These are phyloP conservation scores for Hygrophoropsis aurantiaca DNA, from an alignment of 768 basidiomycete species.

Conservation along the genomic window DNA sequence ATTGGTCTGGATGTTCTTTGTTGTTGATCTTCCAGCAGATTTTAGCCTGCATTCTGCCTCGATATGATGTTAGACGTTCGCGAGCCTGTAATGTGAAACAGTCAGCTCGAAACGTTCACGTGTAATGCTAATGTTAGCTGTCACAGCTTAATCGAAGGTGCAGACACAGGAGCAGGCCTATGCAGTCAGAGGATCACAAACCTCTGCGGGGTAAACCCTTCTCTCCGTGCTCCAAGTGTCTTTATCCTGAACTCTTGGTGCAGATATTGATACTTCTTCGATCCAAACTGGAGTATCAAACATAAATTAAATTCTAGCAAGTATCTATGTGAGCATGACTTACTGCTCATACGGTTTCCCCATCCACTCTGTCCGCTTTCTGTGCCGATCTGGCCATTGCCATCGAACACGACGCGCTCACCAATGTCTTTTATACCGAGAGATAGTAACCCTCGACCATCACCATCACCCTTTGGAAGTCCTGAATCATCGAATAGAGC, in stretches of 20 bases:
- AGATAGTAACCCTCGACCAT: conserved; percentile 77
- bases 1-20: conserved; percentile 64
- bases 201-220: conserved; percentile 88
- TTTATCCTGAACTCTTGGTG: conserved; percentile 86
- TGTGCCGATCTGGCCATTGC: conserved; percentile 50
- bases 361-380: conserved; percentile 56
- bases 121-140: not conserved
- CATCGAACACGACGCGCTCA: conserved; percentile 92
- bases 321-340: conserved; percentile 31
- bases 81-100: conserved; percentile 60
- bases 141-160: too few relatives aligned
- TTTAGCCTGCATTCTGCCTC: conserved; percentile 84
- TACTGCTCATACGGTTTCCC: conserved; percentile 87
- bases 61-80: conserved; percentile 90
- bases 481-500: conserved; percentile 92
- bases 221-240: conserved; percentile 74
- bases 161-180: not conserved
- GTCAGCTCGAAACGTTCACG: not conserved
- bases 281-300: conserved; percentile 74
- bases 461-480: conserved; percentile 68
- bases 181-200: conserved; percentile 27
- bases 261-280: conserved; percentile 76
- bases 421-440: conserved; percentile 82
- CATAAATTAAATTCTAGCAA: conserved; percentile 8
- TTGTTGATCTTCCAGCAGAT: conserved; percentile 77